Evolutionary conservation across 2,329 filamentous ascomycete species (phyloP).

Genomic region (Sordariomycetes sp.): DNA sequence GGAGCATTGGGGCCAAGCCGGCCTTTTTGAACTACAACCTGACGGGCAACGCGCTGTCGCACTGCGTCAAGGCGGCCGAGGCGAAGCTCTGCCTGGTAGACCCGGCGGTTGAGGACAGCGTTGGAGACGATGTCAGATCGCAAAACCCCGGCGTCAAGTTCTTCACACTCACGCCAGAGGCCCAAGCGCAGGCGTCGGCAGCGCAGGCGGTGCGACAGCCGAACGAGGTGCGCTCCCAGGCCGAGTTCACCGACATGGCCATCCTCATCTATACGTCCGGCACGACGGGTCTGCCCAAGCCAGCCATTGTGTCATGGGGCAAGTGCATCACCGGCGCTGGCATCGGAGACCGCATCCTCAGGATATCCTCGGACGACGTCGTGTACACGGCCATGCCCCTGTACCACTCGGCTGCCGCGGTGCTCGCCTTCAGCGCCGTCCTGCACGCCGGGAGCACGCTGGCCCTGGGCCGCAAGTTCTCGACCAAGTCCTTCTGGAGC

Average conservation of each 20-base stretch:
- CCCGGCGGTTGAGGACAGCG: conserved; percentile 40
- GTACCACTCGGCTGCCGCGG: conserved; percentile 71
- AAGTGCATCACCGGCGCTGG: conserved; percentile 48
- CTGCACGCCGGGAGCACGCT: conserved; percentile 56
- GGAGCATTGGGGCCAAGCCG: conserved; percentile 74
- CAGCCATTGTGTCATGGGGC: conserved; percentile 65
- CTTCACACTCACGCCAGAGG: conserved; percentile 49
- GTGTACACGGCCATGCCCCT: conserved; percentile 83
- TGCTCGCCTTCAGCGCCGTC: conserved; percentile 58
- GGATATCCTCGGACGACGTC: conserved; percentile 42
- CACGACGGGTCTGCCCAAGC: conserved; percentile 77
- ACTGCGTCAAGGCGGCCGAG: conserved; percentile 63
- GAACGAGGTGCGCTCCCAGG: conserved; percentile 44
- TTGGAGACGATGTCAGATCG: conserved; percentile 47
- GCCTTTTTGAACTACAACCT: conserved; percentile 89
- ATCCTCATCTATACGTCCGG: conserved; percentile 79
- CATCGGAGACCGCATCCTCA: conserved; percentile 32
- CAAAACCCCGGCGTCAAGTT: conserved; percentile 45
- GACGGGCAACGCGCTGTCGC: conserved; percentile 57
- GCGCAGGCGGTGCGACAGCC: conserved; percentile 46
- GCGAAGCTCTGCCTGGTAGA: conserved; percentile 64
- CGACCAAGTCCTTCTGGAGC: conserved; percentile 66
- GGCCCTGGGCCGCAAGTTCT: conserved; percentile 69
- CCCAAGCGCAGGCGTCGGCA: conserved; percentile 44
- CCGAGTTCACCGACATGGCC: conserved; percentile 47